These are phyloP conservation scores for Bothriochloa decipiens DNA, from an alignment of 176 grass and related monocot genomes.

Conservation along the genomic window DNA sequence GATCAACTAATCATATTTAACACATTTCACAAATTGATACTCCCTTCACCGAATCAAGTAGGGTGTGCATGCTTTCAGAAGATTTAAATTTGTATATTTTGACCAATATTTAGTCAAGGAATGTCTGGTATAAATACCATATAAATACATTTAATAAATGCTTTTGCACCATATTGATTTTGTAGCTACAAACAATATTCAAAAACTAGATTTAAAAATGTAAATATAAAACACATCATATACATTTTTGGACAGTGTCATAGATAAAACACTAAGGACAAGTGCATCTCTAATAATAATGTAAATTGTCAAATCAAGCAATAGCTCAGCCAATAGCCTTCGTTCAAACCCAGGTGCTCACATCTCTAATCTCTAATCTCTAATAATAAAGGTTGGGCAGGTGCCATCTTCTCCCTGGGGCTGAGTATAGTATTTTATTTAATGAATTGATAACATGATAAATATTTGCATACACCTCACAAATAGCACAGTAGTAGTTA, in stretches of 20 bases:
- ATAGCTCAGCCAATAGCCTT: neutral
- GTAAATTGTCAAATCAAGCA: neutral
- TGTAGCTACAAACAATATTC: neutral
- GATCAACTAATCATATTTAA: neutral
- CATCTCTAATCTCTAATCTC: too few species aligned
- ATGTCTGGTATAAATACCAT: neutral
- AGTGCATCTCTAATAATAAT: neutral
- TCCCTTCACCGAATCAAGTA: neutral
- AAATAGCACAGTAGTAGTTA: neutral
- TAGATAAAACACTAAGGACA: neutral
- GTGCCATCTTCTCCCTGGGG: neutral
- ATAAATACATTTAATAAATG: neutral
- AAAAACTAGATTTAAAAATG: neutral
- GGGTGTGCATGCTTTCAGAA: neutral
- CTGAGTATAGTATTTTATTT: neutral
- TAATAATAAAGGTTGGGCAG: neutral
- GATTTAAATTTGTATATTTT: neutral
- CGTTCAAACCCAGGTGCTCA: neutral
- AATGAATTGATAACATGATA: neutral
- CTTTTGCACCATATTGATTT: neutral
- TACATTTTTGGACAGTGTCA: neutral
- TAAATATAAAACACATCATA: neutral
- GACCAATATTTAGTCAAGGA: neutral
- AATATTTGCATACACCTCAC: neutral
- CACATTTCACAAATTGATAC: conserved; percentile 4